Evolutionary conservation across 768 basidiomycete species (phyloP), one percentile per base, ranked within the genome.

Genomic region (Stropharia rugosoannulata): DNA sequence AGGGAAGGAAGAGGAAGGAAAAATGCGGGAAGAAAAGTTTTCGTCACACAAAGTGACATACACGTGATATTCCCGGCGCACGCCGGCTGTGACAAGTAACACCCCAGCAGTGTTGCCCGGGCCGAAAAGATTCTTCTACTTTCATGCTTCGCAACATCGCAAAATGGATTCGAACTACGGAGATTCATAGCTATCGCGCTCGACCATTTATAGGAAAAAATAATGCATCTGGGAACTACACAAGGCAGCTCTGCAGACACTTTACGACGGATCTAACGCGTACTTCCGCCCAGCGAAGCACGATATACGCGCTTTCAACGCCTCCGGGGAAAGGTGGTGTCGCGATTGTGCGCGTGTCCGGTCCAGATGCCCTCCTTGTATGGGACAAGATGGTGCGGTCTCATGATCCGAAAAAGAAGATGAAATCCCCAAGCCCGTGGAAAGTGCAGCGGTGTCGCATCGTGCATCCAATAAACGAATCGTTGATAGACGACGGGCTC

Each of bases 301-400:
- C 94, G 2, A 91, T 96, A 44, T 96, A 89, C 66, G 94, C 93
- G 1, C 77, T 95, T 25, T 91, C 93, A 0, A 94, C 93, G 0
- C 90, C 93, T 1, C 84, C 89, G 2, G 94, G 93, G 1, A 93
- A 87, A 58, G 92, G 82, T 3, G 94, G 93, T 13, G 80, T 96
- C 15, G 91, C 86, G 1, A 85, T 96, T 38, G 73, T 95, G 49
- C 80, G 94, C 55, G 74, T 96, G 8, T 94, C 93, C 2, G 94
- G 94, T 0, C 90, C 90, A 1, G 82, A 84, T 42, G 86, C 85
- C 0, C 66, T 79, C 18, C 60, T 71, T 0, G 90, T 92, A 1
- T 90, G 86, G 83, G 69, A 72, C 36, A 67, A 63, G 3, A 76
- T 93, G 72, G 83, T 91, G 0, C 75, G 76, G 53, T 67, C 74